Base-by-base conservation (phyloP, 768 basidiomycete genomes). In the Vararia minispora region DNA sequence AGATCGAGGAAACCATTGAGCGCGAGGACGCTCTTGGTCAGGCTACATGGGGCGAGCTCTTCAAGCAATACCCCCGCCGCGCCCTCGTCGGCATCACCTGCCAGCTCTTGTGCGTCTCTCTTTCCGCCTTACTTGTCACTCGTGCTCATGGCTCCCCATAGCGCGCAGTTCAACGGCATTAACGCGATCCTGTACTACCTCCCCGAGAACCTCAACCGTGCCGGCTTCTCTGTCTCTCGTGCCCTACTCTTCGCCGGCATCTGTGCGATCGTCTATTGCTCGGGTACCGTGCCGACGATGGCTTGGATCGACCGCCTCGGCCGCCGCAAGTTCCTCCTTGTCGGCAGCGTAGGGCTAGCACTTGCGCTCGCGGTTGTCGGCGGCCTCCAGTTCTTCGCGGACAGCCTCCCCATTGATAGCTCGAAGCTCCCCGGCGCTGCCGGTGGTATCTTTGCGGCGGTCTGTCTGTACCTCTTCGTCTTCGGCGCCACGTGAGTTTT, bases 391-490 rank as follows among this genome's bases (percentile, higher is more conserved):
- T 66, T 53, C 47, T 51, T 51, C 45, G 60, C 58, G 24, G 65
- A 63, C 43, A 59, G 47, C 17, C 54, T 69, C 35, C 66, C 63
- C 5, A 39, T 50, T 26, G 64, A 62, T 11, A 25, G 46, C 22
- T 41, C 44, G 2, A 51, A 60, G 8, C 37, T 58, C 17, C 55
- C 53, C 3, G n/a, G n/a, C n/a, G 52, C 54, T n/a, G 58, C 64
- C 9, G 48, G 63, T 34, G 61, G 55, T 12, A 56, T 63, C 39
- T 52, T 65, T 35, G 55, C 56, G n/a, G 60, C 67, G 42, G 64
- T 74, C 38, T 70, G 70, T 47, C 47, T 71, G n/a, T 78, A 77
- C 51, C 62, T 78, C 17, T 74, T 77, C 52, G 63, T 74, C 47
- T 75, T 67, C 36, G 71, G 69, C 5, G 69, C 68, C 16, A 68